phyloP scores from a whole-genome alignment of 305 asterid genomes.

The Andrographis paniculata region DNA sequence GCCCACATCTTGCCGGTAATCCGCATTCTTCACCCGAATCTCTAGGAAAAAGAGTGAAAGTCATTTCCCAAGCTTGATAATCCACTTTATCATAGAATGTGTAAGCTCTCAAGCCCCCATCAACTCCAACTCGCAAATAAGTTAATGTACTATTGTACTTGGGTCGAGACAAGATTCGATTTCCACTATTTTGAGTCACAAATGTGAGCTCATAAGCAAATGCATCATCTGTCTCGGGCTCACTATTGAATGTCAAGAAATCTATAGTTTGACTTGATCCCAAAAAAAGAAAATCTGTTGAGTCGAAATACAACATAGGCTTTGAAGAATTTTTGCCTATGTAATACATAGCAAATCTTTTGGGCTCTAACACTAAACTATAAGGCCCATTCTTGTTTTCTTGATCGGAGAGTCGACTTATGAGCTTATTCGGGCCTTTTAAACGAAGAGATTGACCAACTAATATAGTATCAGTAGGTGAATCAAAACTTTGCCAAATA shows the following conservation, averaged over 20 bases:
- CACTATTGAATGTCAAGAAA: conserved; percentile 10
- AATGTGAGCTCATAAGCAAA: conserved; percentile 8
- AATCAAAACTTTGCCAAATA: conserved; percentile 27
- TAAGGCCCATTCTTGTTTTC: conserved; percentile 23
- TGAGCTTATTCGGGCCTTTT: conserved; percentile 23
- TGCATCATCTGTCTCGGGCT: conserved; percentile 4
- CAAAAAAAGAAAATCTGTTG: conserved; percentile 1
- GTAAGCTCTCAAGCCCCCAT: conserved; percentile 27
- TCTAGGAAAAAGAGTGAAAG: conserved; percentile 22
- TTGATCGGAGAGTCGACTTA: conserved; percentile 18
- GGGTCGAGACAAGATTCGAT: conserved; percentile 17
- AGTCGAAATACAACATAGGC: conserved; percentile 21
- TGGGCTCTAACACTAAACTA: conserved; percentile 25
- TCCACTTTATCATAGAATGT: conserved; percentile 23
- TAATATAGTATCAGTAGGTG: conserved; percentile 19
- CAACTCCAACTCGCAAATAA: conserved; percentile 32
- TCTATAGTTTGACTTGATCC: background rate
- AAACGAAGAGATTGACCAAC: conserved; percentile 24
- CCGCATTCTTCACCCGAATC: conserved; percentile 20
- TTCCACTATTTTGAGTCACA: background rate
- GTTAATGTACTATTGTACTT: conserved; percentile 28
- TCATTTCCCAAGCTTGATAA: conserved; percentile 24
- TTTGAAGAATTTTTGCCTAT: conserved; percentile 12
- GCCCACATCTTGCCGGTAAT: conserved; percentile 28
- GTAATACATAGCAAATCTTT: conserved; percentile 21